phyloP scores from a whole-genome alignment of 371 early-diverging fungal species.

The Apophysomyces trapeziformis region DNA sequence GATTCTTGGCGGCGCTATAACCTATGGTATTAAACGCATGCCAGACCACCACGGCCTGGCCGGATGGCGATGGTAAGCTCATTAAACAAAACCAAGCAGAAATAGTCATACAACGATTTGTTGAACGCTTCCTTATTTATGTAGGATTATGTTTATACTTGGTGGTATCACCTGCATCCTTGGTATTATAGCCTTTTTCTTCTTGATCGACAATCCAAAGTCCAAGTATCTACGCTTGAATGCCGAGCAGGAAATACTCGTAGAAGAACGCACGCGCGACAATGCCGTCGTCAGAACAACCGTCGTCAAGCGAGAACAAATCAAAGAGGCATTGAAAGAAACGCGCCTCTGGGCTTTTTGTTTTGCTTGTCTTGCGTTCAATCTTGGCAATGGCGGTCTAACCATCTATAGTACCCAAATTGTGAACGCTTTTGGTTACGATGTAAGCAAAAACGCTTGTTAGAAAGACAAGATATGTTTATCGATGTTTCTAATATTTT shows the following conservation, averaged over 20 bases:
- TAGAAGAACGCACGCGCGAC: slow-evolving; percentile 35
- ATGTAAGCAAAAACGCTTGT: slow-evolving; percentile 14
- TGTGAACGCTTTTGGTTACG: slow-evolving; percentile 33
- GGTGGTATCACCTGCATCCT: slow-evolving; percentile 27
- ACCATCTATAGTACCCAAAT: slow-evolving; percentile 32
- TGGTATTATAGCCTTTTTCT: slow-evolving; percentile 31
- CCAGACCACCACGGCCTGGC: slow-evolving; percentile 31
- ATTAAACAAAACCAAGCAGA: slow-evolving; percentile 15
- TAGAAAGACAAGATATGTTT: background rate
- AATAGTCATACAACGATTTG: slow-evolving; percentile 10
- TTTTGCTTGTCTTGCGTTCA: slow-evolving; percentile 27
- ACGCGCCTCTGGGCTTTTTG: slow-evolving; percentile 30
- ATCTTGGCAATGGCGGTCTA: slow-evolving; percentile 41
- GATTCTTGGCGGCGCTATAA: slow-evolving; percentile 64
- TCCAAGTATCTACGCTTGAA: slow-evolving; percentile 24
- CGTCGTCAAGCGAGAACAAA: slow-evolving; percentile 31
- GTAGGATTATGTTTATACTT: slow-evolving; percentile 38
- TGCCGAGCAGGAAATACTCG: slow-evolving; percentile 32
- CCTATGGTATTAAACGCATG: slow-evolving; percentile 61
- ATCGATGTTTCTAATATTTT: background rate
- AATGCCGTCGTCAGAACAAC: slow-evolving; percentile 34
- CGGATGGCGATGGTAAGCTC: slow-evolving; percentile 63
- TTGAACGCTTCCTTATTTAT: background rate
- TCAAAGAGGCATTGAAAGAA: slow-evolving; percentile 37
- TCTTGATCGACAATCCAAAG: slow-evolving; percentile 36